These are phyloP conservation scores for Dactylonectria estremocensis DNA, from an alignment of 2,329 filamentous ascomycete genomes.

Conservation along the genomic window DNA sequence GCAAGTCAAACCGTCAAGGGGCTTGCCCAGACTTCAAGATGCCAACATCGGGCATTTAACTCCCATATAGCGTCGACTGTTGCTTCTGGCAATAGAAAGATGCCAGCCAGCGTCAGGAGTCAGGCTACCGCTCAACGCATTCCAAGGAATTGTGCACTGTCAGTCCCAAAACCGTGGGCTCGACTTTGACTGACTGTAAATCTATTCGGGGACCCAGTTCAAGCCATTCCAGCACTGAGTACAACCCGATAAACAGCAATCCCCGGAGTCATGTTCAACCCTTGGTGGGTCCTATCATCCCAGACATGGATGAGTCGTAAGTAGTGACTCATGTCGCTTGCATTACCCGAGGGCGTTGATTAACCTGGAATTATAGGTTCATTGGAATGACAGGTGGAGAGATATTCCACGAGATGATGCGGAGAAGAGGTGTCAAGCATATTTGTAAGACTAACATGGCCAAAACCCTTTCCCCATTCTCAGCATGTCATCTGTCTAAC, in stretches of 20 bases:
- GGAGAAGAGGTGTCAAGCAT: slow-evolving; percentile 5
- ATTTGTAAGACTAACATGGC: slow-evolving; percentile 4
- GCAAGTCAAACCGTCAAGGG: slow-evolving; percentile 7
- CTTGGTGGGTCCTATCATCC: neutral
- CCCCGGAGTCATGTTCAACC: slow-evolving; percentile 4
- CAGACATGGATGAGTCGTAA: slow-evolving; percentile 8
- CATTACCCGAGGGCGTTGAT: neutral
- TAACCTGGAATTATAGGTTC: neutral
- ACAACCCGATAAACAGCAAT: neutral
- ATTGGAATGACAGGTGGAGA: slow-evolving; percentile 10
- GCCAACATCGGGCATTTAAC: neutral
- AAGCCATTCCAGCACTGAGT: neutral
- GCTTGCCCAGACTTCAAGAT: slow-evolving; percentile 6
- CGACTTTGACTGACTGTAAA: neutral
- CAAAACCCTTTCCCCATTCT: neutral
- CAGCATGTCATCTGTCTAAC: neutral
- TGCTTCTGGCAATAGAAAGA: slow-evolving; percentile 8
- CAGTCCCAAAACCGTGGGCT: neutral
- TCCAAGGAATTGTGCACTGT: neutral
- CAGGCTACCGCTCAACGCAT: neutral
- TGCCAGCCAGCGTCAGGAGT: slow-evolving; percentile 6
- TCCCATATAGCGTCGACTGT: neutral
- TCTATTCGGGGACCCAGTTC: neutral
- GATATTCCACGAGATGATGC: slow-evolving; percentile 12
- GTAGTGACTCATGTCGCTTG: neutral